Evolutionary conservation across 2,329 filamentous ascomycete species (phyloP).

Genomic region (Colletotrichum shisoi): DNA sequence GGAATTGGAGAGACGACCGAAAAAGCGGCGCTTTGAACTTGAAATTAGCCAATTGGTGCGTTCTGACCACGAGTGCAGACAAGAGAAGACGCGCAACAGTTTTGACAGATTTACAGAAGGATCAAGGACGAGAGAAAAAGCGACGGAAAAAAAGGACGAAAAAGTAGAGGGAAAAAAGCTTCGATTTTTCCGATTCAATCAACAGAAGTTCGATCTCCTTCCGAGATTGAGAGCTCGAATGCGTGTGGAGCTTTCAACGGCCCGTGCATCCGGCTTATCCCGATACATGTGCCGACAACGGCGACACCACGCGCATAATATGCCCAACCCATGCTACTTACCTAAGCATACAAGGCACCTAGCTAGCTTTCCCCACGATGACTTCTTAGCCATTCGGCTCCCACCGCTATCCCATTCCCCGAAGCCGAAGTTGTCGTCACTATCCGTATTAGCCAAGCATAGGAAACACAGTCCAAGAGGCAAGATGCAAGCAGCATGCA

Average conservation of each 20-base stretch:
- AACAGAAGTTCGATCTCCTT: conserved; percentile 8
- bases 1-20: conserved; percentile 2
- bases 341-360: not conserved
- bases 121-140: not conserved
- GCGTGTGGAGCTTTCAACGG: conserved; percentile 16
- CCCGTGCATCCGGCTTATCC: conserved; percentile 34
- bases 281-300: conserved; percentile 16
- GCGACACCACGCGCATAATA: not conserved
- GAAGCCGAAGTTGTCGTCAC: not conserved
- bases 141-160: conserved; percentile 6
- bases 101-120: conserved; percentile 9
- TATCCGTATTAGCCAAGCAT: not conserved
- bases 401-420: not conserved
- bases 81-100: not conserved
- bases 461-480: not conserved
- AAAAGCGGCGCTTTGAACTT: conserved; percentile 15
- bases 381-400: not conserved
- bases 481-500: not conserved
- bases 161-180: conserved; percentile 31
- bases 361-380: not conserved
- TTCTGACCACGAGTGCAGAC: conserved; percentile 3
- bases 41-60: conserved; percentile 24
- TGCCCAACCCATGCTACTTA: conserved; percentile 15
- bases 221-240: conserved; percentile 27
- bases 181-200: conserved; percentile 23